Evolutionary conservation across 2,329 filamentous ascomycete species (phyloP).

Genomic region (Diplodia intermedia): DNA sequence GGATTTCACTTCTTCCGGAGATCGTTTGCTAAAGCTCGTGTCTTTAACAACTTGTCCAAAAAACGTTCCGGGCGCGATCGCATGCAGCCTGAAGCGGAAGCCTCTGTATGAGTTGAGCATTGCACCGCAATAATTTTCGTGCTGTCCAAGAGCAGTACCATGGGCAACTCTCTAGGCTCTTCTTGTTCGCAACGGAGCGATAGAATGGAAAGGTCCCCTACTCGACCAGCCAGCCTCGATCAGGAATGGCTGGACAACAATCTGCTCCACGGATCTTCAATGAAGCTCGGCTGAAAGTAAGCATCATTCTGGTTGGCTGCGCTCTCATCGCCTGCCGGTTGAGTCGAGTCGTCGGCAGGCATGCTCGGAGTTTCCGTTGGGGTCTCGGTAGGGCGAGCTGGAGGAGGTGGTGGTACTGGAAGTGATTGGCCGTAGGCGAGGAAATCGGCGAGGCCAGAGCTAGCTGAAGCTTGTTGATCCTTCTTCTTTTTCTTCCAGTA

Average conservation of each 20-base stretch:
- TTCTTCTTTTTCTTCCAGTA: slow-evolving; percentile 33
- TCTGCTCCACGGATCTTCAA: slow-evolving; percentile 72
- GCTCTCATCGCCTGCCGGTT: background rate
- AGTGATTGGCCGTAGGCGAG: slow-evolving; percentile 39
- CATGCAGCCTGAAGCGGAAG: too few species aligned
- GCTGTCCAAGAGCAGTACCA: background rate
- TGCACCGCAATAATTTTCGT: background rate
- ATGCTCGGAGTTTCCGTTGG: background rate
- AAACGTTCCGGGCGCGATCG: too few species aligned
- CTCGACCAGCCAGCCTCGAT: background rate
- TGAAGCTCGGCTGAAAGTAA: slow-evolving; percentile 73
- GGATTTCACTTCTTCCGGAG: too few species aligned
- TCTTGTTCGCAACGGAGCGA: background rate
- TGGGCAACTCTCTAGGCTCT: background rate
- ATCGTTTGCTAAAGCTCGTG: too few species aligned
- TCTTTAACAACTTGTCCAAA: too few species aligned
- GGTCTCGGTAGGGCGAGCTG: slow-evolving; percentile 9
- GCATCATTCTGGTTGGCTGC: slow-evolving; percentile 64
- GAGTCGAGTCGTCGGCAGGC: slow-evolving; percentile 11
- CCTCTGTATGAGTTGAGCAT: too few species aligned
- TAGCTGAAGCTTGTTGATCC: slow-evolving; percentile 34
- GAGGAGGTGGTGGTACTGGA: background rate
- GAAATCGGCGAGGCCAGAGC: slow-evolving; percentile 43
- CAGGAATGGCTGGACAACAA: background rate
- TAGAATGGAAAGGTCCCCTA: background rate